A percentile compares a stretch with the other conserved stretches of the same genome.
Evolutionary conservation across 179 eudicot species (phyloP).

Genomic region (Gypsophila paniculata): DNA sequence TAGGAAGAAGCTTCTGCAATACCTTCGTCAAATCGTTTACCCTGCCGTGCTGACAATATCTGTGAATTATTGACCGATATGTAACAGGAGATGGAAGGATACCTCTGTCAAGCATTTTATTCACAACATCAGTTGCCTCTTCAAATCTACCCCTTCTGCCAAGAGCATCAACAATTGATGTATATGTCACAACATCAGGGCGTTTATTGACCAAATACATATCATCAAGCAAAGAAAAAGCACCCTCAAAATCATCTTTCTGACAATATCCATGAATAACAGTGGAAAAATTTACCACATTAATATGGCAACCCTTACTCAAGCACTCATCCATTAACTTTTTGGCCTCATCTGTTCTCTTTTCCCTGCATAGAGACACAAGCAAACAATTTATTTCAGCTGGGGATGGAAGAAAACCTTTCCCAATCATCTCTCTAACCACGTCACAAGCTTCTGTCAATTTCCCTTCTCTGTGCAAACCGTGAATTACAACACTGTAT

Average conservation of each 20-base stretch:
- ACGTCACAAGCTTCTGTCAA: conserved; percentile 58
- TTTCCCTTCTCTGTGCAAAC: conserved; percentile 70
- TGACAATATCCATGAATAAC: conserved; percentile 72
- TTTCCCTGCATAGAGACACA: conserved; percentile 59
- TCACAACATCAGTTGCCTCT: conserved; percentile 58
- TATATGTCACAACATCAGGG: conserved; percentile 74
- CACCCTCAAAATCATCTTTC: conserved; percentile 56
- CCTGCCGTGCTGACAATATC: conserved; percentile 59
- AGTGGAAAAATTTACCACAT: conserved; percentile 67
- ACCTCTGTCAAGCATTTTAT: conserved; percentile 64
- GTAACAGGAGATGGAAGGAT: conserved; percentile 69
- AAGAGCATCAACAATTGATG: conserved; percentile 54
- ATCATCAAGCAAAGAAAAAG: conserved; percentile 81
- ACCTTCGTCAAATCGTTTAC: conserved; percentile 57
- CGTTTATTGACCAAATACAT: conserved; percentile 69
- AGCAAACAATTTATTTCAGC: conserved; percentile 72
- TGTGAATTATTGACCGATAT: conserved; percentile 59
- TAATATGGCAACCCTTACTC: conserved; percentile 67
- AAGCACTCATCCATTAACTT: conserved; percentile 71
- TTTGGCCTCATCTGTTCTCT: conserved; percentile 53
- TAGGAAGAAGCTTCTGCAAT: conserved; percentile 54
- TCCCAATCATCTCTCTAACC: conserved; percentile 62
- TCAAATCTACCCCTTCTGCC: conserved; percentile 51
- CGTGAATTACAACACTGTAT: conserved; percentile 69
- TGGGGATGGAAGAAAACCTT: conserved; percentile 66